These are phyloP conservation scores for Leccinum longicurvipes DNA, from an alignment of 768 basidiomycete genomes.

Conservation along the genomic window DNA sequence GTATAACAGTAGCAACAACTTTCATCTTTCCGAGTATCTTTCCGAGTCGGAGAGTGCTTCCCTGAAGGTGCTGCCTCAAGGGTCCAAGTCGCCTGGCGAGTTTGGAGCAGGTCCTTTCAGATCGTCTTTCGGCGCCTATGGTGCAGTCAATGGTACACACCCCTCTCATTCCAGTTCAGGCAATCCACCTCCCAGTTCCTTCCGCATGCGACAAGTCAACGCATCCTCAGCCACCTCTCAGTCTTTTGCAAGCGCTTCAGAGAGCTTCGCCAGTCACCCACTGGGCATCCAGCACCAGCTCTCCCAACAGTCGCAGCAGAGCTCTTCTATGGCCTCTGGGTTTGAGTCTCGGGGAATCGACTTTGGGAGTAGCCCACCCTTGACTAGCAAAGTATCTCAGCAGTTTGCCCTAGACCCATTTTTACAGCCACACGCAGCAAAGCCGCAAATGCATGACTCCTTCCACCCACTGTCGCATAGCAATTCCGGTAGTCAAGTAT, in stretches of 20 bases:
- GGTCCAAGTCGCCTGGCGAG: constrained; percentile 31
- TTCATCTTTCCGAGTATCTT: constrained; percentile 34
- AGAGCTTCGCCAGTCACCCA: constrained; percentile 26
- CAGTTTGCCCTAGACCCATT: constrained; percentile 34
- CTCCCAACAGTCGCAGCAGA: constrained; percentile 35
- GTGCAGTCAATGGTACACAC: constrained; percentile 25
- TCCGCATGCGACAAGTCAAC: constrained; percentile 36
- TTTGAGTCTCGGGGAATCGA: constrained; percentile 33
- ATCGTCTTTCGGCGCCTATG: constrained; percentile 35
- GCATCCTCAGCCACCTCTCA: constrained; percentile 27
- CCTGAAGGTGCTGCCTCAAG: constrained; percentile 31
- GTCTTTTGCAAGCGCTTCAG: constrained; percentile 23
- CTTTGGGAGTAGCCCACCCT: constrained; percentile 28
- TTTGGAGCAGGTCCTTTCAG: constrained; percentile 35
- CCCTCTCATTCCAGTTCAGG: constrained; percentile 23
- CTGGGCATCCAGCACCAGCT: constrained; percentile 33
- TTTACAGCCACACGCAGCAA: constrained; percentile 27
- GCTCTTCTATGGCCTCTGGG: constrained; percentile 19
- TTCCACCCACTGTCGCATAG: constrained; percentile 34
- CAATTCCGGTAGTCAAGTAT: constrained; percentile 30
- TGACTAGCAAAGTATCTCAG: constrained; percentile 27
- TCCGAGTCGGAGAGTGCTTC: constrained; percentile 33
- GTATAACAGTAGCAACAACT: constrained; percentile 40
- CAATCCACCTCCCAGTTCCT: constrained; percentile 30
- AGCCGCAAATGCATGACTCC: constrained; percentile 32